A percentile compares a stretch with the other conserved stretches of the same genome.
These are phyloP conservation scores for Vigna unguiculata DNA, from an alignment of 306 rosid species.

Conservation along the genomic window DNA sequence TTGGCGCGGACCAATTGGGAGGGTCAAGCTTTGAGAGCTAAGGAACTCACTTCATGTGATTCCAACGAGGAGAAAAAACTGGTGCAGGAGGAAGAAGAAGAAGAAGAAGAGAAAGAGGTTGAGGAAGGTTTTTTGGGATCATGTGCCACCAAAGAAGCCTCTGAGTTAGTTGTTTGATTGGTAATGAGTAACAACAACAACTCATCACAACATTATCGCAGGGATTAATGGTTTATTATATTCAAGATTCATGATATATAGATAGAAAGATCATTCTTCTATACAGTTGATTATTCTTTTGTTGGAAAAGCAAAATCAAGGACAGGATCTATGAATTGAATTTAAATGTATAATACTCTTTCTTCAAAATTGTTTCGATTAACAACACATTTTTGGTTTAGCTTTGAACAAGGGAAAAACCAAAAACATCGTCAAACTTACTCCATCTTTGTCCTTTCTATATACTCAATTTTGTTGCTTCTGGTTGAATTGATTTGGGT, in stretches of 20 bases:
- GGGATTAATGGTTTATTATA: neutral
- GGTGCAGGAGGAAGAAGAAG: neutral
- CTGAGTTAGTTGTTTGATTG: slow-evolving; percentile 19
- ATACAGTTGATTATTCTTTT: neutral
- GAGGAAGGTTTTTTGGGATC: neutral
- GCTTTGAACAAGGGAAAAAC: neutral
- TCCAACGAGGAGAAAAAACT: neutral
- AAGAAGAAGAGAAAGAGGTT: neutral
- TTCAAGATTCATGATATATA: neutral
- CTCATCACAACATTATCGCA: neutral
- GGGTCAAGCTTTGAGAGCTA: slow-evolving; percentile 40
- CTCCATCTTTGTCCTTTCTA: neutral
- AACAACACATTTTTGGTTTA: neutral
- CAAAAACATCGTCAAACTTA: neutral
- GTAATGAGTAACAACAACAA: too few species aligned
- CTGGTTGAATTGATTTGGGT: neutral
- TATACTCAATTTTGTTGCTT: neutral
- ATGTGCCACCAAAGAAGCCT: neutral
- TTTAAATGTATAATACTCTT: neutral
- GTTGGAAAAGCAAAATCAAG: neutral
- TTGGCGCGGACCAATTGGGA: slow-evolving; percentile 48
- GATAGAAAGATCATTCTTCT: neutral
- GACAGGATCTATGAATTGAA: neutral
- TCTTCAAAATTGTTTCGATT: neutral
- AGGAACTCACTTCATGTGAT: slow-evolving; percentile 37